phyloP scores from a whole-genome alignment of 2,329 filamentous ascomycete species.

The Ophiocordyceps robertsii region DNA sequence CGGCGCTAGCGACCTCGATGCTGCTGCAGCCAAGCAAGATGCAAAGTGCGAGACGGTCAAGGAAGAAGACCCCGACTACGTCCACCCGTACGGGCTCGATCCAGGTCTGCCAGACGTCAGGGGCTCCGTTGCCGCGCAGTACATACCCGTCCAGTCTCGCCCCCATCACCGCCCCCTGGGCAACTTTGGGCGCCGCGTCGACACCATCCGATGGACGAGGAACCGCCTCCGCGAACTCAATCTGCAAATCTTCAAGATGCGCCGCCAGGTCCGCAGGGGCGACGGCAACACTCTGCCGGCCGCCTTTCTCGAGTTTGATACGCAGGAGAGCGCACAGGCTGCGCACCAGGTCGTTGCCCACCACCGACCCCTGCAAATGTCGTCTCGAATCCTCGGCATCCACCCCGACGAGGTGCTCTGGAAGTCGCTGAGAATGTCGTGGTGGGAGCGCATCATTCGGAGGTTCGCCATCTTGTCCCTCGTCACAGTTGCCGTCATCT shows the following conservation, averaged over 20 bases:
- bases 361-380: constrained; percentile 77
- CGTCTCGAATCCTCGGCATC: constrained; percentile 72
- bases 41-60: background rate
- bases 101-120: constrained; percentile 24
- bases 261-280: constrained; percentile 59
- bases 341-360: constrained; percentile 81
- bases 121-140: constrained; percentile 52
- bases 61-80: constrained; percentile 18
- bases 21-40: background rate
- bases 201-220: constrained; percentile 86
- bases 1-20: background rate
- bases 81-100: constrained; percentile 22
- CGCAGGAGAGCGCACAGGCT: constrained; percentile 69
- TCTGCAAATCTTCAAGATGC: constrained; percentile 44
- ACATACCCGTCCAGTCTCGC: constrained; percentile 59
- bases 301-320: constrained; percentile 83
- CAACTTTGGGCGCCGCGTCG: constrained; percentile 74
- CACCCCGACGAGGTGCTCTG: constrained; percentile 77
- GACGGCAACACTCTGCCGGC: constrained; percentile 55
- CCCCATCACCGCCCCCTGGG: constrained; percentile 58
- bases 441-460: constrained; percentile 74
- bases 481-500: constrained; percentile 66
- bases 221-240: constrained; percentile 28
- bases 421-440: constrained; percentile 68
- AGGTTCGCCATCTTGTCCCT: constrained; percentile 57